Base-by-base conservation (phyloP, 176 grass and related monocot species). In the Avena atlantica region DNA sequence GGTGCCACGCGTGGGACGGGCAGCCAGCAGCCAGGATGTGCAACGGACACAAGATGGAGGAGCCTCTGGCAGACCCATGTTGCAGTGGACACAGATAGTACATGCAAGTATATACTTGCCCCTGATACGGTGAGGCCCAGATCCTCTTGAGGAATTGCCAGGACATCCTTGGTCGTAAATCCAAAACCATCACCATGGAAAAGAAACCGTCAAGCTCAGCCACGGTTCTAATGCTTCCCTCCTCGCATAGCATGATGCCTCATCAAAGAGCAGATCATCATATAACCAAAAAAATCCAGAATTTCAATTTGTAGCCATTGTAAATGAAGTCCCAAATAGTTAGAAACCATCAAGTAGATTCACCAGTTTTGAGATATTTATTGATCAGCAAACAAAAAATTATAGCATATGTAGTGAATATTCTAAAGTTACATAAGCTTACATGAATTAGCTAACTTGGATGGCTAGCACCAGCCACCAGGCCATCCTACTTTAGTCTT, bases 171-270 rank as follows among this genome's bases (percentile, higher is more conserved):
- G 25, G 1, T 25, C 4, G 1, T 25, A 66, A 24, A 66, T 29
- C 63, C 63, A 74, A 74, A 74, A 74, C 44, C 4, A 49, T 49
- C n/a, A 50, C 13, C 44, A 24, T 74, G 23, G 21, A 61, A 70
- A 70, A 42, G 16, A 70, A 70, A 45, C 37, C 68, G 44, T 42
- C 80, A 57, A 74, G 55, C 80, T 66, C 83, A 87, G 61, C 83
- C 91, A 8, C 58, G 78, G 57, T 64, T 81, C 50, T 91, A 71
- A 25, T 92, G 93, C 23, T 93, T 89, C 77, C 91, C 12, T 93
- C 89, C 58, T 97, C 89, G 34, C 91, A 98, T 47, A 98, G 62
- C 37, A 95, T 81, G 17, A 91, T 16, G 89, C 89, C 80, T 98
- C 89, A 31, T 83, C 93, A 85, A 91, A 86, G 19, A 80, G 42